Percentiles rank a stretch among this genome's conserved stretches.
phyloP scores from a whole-genome alignment of 2,329 filamentous ascomycete species.

The Verticillium nubilum region DNA sequence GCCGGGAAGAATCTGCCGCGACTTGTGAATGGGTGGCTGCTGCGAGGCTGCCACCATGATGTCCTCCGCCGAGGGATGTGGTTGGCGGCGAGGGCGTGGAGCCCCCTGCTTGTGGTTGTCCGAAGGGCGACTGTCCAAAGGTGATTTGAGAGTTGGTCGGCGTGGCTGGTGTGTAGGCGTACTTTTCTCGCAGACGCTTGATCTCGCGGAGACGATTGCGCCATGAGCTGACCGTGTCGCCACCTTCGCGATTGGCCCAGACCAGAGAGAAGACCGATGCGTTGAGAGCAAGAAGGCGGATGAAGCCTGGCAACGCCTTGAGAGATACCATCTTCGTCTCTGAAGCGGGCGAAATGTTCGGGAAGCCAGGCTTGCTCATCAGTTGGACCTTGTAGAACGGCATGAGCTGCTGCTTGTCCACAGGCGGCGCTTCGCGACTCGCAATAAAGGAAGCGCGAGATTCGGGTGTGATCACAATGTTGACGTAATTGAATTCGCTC shows the following conservation, averaged over 20 bases:
- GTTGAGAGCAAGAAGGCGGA: constrained; percentile 84
- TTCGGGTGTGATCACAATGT: constrained; percentile 91
- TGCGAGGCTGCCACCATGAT: constrained; percentile 8
- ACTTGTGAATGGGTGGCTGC: not conserved
- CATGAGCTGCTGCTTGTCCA: constrained; percentile 27
- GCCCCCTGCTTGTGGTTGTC: constrained; percentile 16
- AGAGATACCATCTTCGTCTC: constrained; percentile 86
- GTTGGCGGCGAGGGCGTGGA: constrained; percentile 21
- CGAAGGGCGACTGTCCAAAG: constrained; percentile 23
- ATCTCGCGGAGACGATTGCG: constrained; percentile 81
- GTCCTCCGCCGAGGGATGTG: constrained; percentile 22
- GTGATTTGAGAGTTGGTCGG: constrained; percentile 21
- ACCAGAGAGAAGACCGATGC: constrained; percentile 89
- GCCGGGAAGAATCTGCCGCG: constrained; percentile 28
- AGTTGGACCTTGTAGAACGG: constrained; percentile 86
- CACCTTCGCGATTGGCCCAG: constrained; percentile 73
- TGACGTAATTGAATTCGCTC: constrained; percentile 93
- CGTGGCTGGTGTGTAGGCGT: constrained; percentile 37
- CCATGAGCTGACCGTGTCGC: constrained; percentile 87
- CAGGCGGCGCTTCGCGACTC: constrained; percentile 38
- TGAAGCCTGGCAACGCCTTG: constrained; percentile 75
- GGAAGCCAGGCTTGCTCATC: constrained; percentile 82
- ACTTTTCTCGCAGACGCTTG: constrained; percentile 69
- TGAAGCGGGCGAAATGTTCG: constrained; percentile 83
- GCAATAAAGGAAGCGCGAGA: constrained; percentile 72